phyloP scores from a whole-genome alignment of 2,329 filamentous ascomycete species.

The Hypoxylon sp. region DNA sequence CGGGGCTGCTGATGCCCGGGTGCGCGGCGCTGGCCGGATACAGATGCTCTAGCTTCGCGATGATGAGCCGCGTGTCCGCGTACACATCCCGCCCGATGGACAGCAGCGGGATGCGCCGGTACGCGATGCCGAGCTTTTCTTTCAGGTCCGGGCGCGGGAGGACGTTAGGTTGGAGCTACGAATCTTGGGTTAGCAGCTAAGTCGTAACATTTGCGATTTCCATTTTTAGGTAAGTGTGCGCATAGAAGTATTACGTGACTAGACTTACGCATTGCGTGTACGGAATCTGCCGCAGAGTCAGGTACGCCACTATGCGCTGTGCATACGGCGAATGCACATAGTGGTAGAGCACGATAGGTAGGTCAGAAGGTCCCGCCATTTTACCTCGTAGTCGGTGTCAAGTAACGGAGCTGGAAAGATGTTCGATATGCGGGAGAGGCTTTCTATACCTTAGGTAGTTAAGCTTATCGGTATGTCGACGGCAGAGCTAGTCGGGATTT shows the following conservation, averaged over 20 bases:
- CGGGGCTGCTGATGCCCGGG: constrained; percentile 46
- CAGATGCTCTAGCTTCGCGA: constrained; percentile 70
- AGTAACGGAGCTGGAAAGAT: not conserved
- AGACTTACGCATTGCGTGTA: constrained; percentile 12
- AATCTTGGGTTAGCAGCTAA: not conserved
- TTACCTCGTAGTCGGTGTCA: not conserved
- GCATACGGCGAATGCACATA: constrained; percentile 5
- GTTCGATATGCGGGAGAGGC: not conserved
- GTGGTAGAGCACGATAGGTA: constrained; percentile 9
- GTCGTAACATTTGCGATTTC: not conserved
- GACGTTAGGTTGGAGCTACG: constrained; percentile 72
- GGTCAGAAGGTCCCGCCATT: not conserved
- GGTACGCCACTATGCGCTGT: constrained; percentile 2
- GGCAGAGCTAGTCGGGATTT: no score
- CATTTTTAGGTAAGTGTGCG: not conserved
- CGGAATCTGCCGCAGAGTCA: constrained; percentile 7
- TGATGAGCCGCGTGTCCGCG: constrained; percentile 75
- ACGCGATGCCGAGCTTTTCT: constrained; percentile 68
- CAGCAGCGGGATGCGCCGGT: constrained; percentile 77
- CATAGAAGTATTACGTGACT: not conserved
- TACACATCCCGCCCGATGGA: constrained; percentile 76
- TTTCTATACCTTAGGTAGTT: not conserved
- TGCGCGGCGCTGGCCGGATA: constrained; percentile 59
- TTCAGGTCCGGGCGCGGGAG: constrained; percentile 74
- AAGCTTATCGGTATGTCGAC: not conserved